Evolutionary conservation across 2,329 filamentous ascomycete species (phyloP).

Genomic region (Pseudocercospora cruenta): DNA sequence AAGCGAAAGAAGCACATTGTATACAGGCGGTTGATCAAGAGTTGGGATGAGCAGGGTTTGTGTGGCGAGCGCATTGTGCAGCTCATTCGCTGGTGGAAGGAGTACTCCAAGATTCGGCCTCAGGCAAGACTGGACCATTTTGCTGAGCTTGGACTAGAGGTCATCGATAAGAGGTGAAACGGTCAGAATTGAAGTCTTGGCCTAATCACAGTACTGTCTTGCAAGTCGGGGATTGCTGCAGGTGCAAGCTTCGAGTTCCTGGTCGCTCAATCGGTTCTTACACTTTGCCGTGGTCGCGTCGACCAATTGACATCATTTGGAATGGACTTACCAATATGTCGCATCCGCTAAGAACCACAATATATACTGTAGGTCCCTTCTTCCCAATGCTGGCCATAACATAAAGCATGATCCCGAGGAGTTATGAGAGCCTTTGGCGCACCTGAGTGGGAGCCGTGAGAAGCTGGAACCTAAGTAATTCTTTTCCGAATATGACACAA

Average conservation of each 20-base stretch:
- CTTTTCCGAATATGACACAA: background rate
- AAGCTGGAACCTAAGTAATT: background rate
- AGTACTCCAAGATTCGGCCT: conserved; percentile 2
- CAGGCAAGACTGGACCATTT: background rate
- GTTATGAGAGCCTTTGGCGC: background rate
- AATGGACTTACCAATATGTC: background rate
- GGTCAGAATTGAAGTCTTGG: background rate
- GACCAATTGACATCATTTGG: background rate
- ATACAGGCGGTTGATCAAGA: background rate
- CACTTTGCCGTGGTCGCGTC: background rate
- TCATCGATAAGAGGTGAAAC: background rate
- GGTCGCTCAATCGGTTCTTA: background rate
- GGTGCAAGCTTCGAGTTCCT: background rate
- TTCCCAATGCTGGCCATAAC: background rate
- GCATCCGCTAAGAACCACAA: background rate
- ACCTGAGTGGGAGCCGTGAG: background rate
- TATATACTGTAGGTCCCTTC: background rate
- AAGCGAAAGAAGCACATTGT: conserved; percentile 3
- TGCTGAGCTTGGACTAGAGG: background rate
- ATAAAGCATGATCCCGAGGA: background rate
- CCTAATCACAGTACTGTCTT: background rate
- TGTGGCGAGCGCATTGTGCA: conserved; percentile 1
- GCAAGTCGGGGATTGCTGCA: background rate
- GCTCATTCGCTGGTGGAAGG: conserved; percentile 3
- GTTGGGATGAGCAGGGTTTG: background rate